Evolutionary conservation across 2,329 filamentous ascomycete species (phyloP).

Genomic region (Microdochium nivale): DNA sequence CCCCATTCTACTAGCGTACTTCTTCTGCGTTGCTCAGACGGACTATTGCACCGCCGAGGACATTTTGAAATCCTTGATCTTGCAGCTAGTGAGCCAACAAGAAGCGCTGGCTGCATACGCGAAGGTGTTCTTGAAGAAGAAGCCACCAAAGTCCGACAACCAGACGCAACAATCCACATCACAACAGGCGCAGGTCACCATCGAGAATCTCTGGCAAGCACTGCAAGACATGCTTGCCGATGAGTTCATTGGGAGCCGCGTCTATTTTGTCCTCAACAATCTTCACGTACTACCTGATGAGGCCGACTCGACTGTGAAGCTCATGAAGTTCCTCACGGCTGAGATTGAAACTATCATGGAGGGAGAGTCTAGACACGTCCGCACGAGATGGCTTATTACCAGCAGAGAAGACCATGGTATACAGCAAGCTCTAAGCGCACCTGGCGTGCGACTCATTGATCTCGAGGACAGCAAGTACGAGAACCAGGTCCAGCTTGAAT

Average conservation of each 20-base stretch:
- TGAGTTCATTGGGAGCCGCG: slow-evolving; percentile 22
- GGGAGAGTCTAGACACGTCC: slow-evolving; percentile 13
- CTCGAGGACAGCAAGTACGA: slow-evolving; percentile 27
- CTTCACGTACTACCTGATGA: slow-evolving; percentile 27
- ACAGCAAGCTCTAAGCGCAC: slow-evolving; percentile 17
- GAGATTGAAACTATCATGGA: slow-evolving; percentile 17
- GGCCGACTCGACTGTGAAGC: slow-evolving; percentile 22
- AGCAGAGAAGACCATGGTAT: slow-evolving; percentile 25
- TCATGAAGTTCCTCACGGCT: slow-evolving; percentile 21
- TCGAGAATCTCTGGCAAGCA: slow-evolving; percentile 30
- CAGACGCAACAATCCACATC: slow-evolving; percentile 1
- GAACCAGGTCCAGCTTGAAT: slow-evolving; percentile 24
- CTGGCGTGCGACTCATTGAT: slow-evolving; percentile 22
- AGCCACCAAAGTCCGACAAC: slow-evolving; percentile 12
- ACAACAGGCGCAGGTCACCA: slow-evolving; percentile 20
- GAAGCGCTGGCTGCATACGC: slow-evolving; percentile 23
- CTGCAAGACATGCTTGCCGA: slow-evolving; percentile 32
- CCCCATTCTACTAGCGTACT: slow-evolving; percentile 26
- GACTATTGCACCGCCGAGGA: slow-evolving; percentile 31
- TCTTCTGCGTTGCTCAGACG: slow-evolving; percentile 27
- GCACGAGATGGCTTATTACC: slow-evolving; percentile 30
- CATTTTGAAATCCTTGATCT: slow-evolving; percentile 28
- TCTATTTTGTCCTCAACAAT: slow-evolving; percentile 32
- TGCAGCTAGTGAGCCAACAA: slow-evolving; percentile 27
- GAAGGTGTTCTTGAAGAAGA: slow-evolving; percentile 24